These are phyloP conservation scores for Sporothrix luriei DNA, from an alignment of 2,329 filamentous ascomycete genomes.

Conservation along the genomic window DNA sequence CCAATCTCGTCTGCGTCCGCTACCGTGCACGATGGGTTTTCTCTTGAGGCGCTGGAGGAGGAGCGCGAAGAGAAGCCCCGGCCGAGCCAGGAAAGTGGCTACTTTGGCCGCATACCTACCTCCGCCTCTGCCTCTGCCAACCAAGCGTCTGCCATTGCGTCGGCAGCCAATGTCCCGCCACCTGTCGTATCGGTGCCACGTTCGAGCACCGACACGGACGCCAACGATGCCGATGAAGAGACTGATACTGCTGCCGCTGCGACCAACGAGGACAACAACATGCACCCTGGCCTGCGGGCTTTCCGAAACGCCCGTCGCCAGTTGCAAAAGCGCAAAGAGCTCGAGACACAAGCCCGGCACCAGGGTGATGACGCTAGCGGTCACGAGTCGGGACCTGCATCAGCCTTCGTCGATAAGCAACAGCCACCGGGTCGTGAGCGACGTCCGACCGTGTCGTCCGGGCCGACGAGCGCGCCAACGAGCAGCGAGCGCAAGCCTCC, in stretches of 20 bases:
- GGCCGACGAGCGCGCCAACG: background rate
- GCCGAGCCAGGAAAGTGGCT: background rate
- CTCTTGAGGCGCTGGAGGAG: conserved; percentile 22
- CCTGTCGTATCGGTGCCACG: background rate
- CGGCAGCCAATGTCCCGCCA: background rate
- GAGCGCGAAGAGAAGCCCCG: conserved; percentile 36
- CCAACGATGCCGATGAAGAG: conserved; percentile 33
- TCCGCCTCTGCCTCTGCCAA: background rate
- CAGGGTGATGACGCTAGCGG: conserved; percentile 35
- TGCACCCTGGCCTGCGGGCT: conserved; percentile 57
- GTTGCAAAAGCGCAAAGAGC: conserved; percentile 58
- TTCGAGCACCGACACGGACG: conserved; percentile 30
- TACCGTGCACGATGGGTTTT: background rate
- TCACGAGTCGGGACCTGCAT: background rate
- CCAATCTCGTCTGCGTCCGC: background rate
- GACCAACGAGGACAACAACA: conserved; percentile 46
- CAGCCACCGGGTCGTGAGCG: conserved; percentile 26
- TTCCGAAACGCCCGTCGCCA: conserved; percentile 62
- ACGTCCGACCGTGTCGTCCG: conserved; percentile 38
- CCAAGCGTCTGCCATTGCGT: background rate
- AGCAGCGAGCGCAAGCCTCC: conserved; percentile 48
- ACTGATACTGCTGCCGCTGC: conserved; percentile 31
- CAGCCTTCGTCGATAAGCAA: background rate
- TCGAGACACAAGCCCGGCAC: conserved; percentile 52
- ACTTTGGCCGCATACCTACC: background rate